phyloP scores from a whole-genome alignment of 345 rosid genomes.

The Theobroma cacao region DNA sequence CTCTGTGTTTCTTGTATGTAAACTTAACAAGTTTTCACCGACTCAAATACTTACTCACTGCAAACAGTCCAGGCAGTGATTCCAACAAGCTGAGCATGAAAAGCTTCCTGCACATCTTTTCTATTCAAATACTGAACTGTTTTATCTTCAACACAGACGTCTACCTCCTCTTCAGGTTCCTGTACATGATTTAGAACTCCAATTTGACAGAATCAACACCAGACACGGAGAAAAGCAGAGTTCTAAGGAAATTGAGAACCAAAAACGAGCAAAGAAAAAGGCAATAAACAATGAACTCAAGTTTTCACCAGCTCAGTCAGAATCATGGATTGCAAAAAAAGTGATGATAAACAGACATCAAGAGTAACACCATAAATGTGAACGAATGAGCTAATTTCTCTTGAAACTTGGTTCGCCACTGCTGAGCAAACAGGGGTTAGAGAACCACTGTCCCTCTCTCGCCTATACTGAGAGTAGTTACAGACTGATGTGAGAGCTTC shows the following conservation, averaged over 20 bases:
- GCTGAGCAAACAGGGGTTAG: slow-evolving; percentile 21
- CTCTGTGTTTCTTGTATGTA: too few relatives aligned
- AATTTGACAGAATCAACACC: neutral
- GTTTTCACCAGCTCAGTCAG: neutral
- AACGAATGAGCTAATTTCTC: slow-evolving; percentile 23
- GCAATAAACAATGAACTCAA: neutral
- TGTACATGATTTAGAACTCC: neutral
- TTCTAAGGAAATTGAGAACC: too few relatives aligned
- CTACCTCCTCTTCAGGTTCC: slow-evolving; percentile 17
- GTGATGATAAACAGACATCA: slow-evolving; percentile 39
- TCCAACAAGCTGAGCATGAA: slow-evolving; percentile 49
- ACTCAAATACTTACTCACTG: slow-evolving; percentile 29
- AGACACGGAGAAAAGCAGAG: too few relatives aligned
- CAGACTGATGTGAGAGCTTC: slow-evolving; percentile 22
- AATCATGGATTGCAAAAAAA: neutral
- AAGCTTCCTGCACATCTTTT: slow-evolving; percentile 50
- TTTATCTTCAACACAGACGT: slow-evolving; percentile 46
- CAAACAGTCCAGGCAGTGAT: slow-evolving; percentile 35
- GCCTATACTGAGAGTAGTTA: slow-evolving; percentile 30
- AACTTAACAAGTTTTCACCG: too few relatives aligned
- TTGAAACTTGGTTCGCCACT: slow-evolving; percentile 13
- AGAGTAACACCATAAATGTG: slow-evolving; percentile 38
- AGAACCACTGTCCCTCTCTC: slow-evolving; percentile 8
- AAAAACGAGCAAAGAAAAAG: neutral
- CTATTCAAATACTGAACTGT: slow-evolving; percentile 38